Evolutionary conservation across 2,329 filamentous ascomycete genomes (phyloP).

Genomic region (Mollisiaceae sp.): DNA sequence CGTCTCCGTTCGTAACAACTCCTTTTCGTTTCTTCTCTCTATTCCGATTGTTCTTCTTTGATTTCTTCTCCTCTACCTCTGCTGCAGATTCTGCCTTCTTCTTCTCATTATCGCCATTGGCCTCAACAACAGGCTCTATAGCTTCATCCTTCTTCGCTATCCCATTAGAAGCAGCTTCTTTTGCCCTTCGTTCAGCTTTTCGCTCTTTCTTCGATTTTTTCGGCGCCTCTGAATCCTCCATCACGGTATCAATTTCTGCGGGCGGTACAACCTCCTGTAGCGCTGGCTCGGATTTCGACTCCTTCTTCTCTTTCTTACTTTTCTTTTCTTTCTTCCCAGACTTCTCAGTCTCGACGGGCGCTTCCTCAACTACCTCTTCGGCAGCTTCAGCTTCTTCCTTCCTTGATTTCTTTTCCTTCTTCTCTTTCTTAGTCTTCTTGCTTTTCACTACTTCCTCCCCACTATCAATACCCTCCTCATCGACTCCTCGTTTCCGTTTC

Average conservation of each 20-base stretch:
- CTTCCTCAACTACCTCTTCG: neutral
- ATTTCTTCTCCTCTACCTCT: conserved; percentile 37
- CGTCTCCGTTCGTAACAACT: conserved; percentile 24
- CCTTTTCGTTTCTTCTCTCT: conserved; percentile 42
- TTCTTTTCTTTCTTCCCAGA: conserved; percentile 27
- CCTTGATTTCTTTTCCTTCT: conserved; percentile 34
- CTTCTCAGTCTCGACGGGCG: neutral
- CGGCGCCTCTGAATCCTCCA: conserved; percentile 28
- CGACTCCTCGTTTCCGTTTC: conserved; percentile 34
- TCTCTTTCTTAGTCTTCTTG: conserved; percentile 39
- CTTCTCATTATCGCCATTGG: conserved; percentile 14
- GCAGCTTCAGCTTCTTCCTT: neutral
- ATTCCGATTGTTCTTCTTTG: conserved; percentile 46
- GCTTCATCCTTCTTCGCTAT: conserved; percentile 1
- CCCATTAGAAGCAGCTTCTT: conserved; percentile 39
- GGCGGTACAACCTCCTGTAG: neutral
- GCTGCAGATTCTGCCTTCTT: conserved; percentile 21
- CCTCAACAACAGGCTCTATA: conserved; percentile 1
- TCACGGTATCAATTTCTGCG: conserved; percentile 20
- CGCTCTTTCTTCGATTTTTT: conserved; percentile 46
- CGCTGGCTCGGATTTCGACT: neutral
- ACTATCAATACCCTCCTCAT: conserved; percentile 25
- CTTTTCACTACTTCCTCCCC: conserved; percentile 28
- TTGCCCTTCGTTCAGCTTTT: conserved; percentile 43
- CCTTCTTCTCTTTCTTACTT: conserved; percentile 19